Percentiles rank a stretch among this genome's conserved stretches.
phyloP scores from a whole-genome alignment of 2,329 filamentous ascomycete species.

The Penicillium sp. region DNA sequence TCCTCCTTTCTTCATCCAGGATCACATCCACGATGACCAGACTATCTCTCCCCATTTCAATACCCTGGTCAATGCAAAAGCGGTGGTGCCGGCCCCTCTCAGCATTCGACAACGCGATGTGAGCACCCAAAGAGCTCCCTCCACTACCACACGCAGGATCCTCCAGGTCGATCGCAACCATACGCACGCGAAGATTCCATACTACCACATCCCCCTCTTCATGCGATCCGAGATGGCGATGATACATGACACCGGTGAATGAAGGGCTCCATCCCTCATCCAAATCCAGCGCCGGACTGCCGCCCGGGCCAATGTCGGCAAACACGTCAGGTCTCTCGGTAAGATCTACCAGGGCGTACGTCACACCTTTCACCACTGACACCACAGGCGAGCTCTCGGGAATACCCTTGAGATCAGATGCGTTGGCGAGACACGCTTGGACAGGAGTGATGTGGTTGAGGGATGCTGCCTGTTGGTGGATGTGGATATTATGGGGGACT shows the following conservation, averaged over 20 bases:
- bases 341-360: conserved; percentile 36
- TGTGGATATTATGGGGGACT: conserved; percentile 67
- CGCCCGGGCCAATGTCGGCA: conserved; percentile 17
- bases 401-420: conserved; percentile 6
- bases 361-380: conserved; percentile 72
- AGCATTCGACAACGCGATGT: conserved; percentile 47
- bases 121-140: conserved; percentile 55
- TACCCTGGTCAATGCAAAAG: conserved; percentile 57
- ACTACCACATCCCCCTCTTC: conserved; percentile 18
- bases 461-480: conserved; percentile 49
- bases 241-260: conserved; percentile 33
- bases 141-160: conserved; percentile 66
- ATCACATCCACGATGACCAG: conserved; percentile 24
- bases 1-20: conserved; percentile 13
- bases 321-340: conserved; percentile 23
- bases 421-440: not conserved
- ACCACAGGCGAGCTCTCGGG: conserved; percentile 51
- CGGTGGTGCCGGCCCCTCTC: conserved; percentile 40
- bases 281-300: conserved; percentile 24
- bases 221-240: conserved; percentile 16
- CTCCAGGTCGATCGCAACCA: conserved; percentile 47
- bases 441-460: conserved; percentile 18
- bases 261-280: conserved; percentile 31
- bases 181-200: conserved; percentile 28
- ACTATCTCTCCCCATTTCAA: conserved; percentile 60